These are phyloP conservation scores for Trichosporon faecale DNA, from an alignment of 1,284 basidiomycete genomes.

Conservation along the genomic window DNA sequence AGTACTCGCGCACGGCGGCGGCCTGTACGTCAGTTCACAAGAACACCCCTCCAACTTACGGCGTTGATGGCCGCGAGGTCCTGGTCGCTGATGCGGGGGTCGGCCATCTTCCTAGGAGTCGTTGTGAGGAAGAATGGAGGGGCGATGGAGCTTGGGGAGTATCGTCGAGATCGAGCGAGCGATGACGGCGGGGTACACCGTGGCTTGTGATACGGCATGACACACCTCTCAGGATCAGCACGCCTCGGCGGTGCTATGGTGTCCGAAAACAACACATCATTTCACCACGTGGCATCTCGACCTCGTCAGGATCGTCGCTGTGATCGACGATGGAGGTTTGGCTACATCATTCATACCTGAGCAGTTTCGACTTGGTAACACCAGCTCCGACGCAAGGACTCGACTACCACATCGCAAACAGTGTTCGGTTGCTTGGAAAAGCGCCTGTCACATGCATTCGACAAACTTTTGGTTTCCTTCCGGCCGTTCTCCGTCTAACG, in stretches of 20 bases:
- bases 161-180: background rate
- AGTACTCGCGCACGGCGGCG: slow-evolving; percentile 56
- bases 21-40: slow-evolving; percentile 30
- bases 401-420: no score
- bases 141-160: background rate
- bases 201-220: slow-evolving; percentile 6
- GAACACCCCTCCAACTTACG: slow-evolving; percentile 28
- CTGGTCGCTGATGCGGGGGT: slow-evolving; percentile 52
- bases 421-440: no score
- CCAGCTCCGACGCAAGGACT: no score
- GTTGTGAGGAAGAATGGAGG: background rate
- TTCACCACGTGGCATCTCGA: background rate
- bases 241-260: background rate
- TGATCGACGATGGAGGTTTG: background rate
- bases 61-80: slow-evolving; percentile 54
- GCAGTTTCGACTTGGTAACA: no score
- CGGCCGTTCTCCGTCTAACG: no score
- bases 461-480: no score
- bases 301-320: background rate
- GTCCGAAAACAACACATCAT: background rate
- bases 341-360: no score
- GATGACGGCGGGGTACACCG: slow-evolving; percentile 6
- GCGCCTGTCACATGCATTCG: no score
- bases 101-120: slow-evolving; percentile 15
- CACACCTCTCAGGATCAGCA: slow-evolving; percentile 2